Evolutionary conservation across 179 eudicot genomes (phyloP), one percentile per base, ranked within the genome.

Genomic region (Spergularia azorica): DNA sequence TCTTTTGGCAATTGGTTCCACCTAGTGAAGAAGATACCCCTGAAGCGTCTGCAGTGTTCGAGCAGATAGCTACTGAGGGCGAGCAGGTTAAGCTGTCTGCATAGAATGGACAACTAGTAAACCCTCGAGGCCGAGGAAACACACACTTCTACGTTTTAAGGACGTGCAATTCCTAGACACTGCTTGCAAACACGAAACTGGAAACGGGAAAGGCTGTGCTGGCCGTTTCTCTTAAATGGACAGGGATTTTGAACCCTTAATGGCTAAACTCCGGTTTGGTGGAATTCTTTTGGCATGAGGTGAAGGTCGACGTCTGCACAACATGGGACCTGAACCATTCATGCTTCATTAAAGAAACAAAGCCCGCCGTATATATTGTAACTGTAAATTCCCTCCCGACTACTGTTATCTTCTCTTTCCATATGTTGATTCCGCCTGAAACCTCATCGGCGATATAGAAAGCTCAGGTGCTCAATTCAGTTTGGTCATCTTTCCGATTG

Each of bases 11-110:
- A 77, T 85, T 95, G 74, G 99, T 95, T 64, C 99, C 99, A 14
- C 98, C 98, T 10, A 95, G 98, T 79, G 97, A 95, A 80, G 98
- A 95, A 91, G 98, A 95, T 89, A 95, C 97, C 12, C 98, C 98
- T 3, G 98, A 95, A 89, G 98, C 98, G 48, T 89, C 92, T 81
- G 94, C 93, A 8, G 90, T 86, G 18, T 91, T 77, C 48, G 91
- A 93, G 55, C 85, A 87, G 81, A 73, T 83, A 63, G 68, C 90
- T 39, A 5, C 88, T 2, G 93, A 77, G 17, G 86, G 75, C 16
- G 76, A 60, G 76, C 76, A 89, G 85, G 92, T 89, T 68, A 89
- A 91, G 65, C 72, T 95, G 70, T 95, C 90, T 63, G 48, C 48
- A 43, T 76, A 81, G 63, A 70, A 46, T 21, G 38, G 71, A 10